Evolutionary conservation across 352 stramenopile species (phyloP).

Genomic region (Thalassiosira delicatula): DNA sequence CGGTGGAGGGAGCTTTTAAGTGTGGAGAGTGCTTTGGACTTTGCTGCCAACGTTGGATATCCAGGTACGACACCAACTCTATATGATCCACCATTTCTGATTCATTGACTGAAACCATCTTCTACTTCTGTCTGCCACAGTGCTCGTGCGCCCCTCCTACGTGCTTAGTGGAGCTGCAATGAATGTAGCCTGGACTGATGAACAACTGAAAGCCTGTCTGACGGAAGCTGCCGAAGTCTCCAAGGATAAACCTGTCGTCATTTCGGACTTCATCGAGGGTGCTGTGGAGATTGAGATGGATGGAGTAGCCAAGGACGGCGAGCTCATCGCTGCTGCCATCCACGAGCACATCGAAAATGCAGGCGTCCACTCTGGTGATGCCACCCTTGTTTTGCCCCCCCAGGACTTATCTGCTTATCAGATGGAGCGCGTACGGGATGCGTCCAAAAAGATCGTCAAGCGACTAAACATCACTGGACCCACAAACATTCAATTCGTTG

Average conservation of each 20-base stretch:
- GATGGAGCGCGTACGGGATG: constrained; percentile 84
- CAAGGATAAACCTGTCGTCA: constrained; percentile 95
- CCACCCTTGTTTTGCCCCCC: constrained; percentile 89
- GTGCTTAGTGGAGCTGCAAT: constrained; percentile 97
- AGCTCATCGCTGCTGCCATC: constrained; percentile 90
- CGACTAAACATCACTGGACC: constrained; percentile 93
- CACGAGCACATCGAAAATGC: constrained; percentile 94
- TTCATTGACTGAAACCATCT: background rate
- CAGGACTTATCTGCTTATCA: constrained; percentile 85
- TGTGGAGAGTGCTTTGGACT: constrained; percentile 88
- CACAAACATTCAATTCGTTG: constrained; percentile 96
- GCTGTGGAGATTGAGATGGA: constrained; percentile 94
- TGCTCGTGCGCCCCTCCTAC: constrained; percentile 96
- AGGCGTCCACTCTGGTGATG: constrained; percentile 91
- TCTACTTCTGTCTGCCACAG: constrained; percentile 82
- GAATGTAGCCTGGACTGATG: constrained; percentile 95
- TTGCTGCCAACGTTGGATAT: constrained; percentile 93
- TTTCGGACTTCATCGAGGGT: constrained; percentile 95
- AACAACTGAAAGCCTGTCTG: constrained; percentile 89
- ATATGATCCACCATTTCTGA: no score
- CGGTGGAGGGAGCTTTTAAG: constrained; percentile 90
- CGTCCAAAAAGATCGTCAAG: constrained; percentile 90
- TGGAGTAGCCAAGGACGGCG: constrained; percentile 88
- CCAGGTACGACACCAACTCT: constrained; percentile 35
- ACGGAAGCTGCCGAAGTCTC: constrained; percentile 92